Evolutionary conservation across 176 grass and related monocot species (phyloP), one percentile per base, ranked within the genome.

Genomic region (Alopecurus myosuroides): DNA sequence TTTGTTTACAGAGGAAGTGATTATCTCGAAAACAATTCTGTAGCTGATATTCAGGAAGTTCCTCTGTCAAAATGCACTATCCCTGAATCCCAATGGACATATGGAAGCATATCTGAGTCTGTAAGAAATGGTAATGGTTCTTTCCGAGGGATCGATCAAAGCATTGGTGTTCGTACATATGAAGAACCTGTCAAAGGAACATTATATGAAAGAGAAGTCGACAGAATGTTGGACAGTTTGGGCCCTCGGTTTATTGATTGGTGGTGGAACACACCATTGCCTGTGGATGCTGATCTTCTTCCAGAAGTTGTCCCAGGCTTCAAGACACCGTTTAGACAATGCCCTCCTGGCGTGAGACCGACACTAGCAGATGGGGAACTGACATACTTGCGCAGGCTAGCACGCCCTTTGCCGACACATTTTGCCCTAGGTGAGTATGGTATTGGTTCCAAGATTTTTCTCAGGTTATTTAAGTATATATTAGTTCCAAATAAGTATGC

Each of bases 171-270:
- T 53, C 58, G 5, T 8, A 78, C 84, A 34, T 85, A 77, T 72
- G 85, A 86, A 22, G 34, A 82, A 41, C 62, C 76, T 80, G 13
- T 91, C 70, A 9, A 78, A 75, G 91, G 88, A 76, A 93, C 91
- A 53, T 84, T 94, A 2, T 94, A 95, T 88, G 97, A 95, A 81
- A 95, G 97, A 80, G 93, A 95, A 86, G 77, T 86, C 17, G 77
- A 94, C 88, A 92, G 97, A 80, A 34, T 95, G 58, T 84, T 98
- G 78, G 78, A 94, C 69, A 81, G 81, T 53, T 83, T 98, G 70
- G 97, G 97, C 33, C 97, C 97, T 40, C 85, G 97, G 31, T 98
- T 98, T 91, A 78, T 95, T 23, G 97, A 95, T 84, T 98, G 97
- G 97, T 98, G 93, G 97, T 98, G 97, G 97, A 70, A 81, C 58